Evolutionary conservation across 192 early-diverging fungal genomes (phyloP).

Genomic region (Backusella mclennaniae): DNA sequence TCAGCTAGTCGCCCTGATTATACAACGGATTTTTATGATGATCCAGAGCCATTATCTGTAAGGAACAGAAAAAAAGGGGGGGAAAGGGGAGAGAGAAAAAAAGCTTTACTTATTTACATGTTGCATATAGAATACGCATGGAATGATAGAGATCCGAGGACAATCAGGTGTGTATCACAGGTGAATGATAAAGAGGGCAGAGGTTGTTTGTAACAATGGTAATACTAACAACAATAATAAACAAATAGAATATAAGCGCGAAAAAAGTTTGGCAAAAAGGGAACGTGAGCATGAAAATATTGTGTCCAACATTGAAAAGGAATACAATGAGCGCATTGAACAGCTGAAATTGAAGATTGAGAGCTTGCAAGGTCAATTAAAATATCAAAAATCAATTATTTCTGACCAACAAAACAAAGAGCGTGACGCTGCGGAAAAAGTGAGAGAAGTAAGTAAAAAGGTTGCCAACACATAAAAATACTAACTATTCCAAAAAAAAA

Average conservation of each 20-base stretch:
- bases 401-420: background rate
- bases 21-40: background rate
- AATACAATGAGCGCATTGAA: background rate
- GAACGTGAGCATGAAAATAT: background rate
- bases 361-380: background rate
- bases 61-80: background rate
- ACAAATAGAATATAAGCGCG: background rate
- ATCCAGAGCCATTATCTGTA: background rate
- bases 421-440: background rate
- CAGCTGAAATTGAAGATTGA: background rate
- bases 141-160: background rate
- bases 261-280: background rate
- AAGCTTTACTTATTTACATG: background rate
- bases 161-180: background rate
- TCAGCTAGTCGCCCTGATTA: background rate
- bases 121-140: background rate
- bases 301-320: background rate
- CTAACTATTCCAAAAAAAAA: background rate
- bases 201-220: background rate
- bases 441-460: background rate
- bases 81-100: background rate
- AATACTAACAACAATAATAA: background rate
- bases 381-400: background rate
- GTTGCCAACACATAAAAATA: background rate
- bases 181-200: background rate